These are phyloP conservation scores for Marsdenia floribunda DNA, from an alignment of 257 asterid species.

Conservation along the genomic window DNA sequence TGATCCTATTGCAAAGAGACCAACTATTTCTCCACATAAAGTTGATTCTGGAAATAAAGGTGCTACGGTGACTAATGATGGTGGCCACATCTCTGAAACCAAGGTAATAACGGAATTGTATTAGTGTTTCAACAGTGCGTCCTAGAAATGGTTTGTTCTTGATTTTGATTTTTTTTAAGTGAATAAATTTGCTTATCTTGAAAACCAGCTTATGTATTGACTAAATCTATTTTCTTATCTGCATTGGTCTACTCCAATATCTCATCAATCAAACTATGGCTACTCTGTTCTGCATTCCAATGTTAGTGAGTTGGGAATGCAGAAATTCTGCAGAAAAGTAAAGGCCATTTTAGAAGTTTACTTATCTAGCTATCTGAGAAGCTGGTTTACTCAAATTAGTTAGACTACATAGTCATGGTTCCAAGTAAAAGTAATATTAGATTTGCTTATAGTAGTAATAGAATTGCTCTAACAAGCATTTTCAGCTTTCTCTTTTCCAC, in stretches of 20 bases:
- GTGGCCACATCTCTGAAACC: slow-evolving; percentile 7
- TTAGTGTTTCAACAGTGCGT: neutral
- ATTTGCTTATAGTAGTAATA: neutral
- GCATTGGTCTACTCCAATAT: too few relatives aligned
- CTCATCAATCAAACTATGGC: neutral
- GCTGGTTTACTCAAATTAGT: neutral
- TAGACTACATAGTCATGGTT: neutral
- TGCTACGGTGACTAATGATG: slow-evolving; percentile 34
- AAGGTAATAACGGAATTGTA: slow-evolving; percentile 2
- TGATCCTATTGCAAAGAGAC: slow-evolving; percentile 80
- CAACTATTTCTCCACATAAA: slow-evolving; percentile 35
- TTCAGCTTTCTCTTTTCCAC: neutral
- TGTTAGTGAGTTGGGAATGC: neutral
- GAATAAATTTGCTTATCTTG: neutral
- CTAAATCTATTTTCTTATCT: neutral
- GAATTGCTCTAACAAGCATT: neutral
- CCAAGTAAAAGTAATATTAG: neutral
- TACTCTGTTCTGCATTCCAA: neutral
- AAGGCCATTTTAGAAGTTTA: neutral
- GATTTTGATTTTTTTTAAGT: too few relatives aligned
- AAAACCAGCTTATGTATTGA: neutral
- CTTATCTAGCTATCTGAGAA: neutral
- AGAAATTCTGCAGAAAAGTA: neutral
- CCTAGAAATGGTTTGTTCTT: neutral
- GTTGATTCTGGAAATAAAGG: slow-evolving; percentile 34